Conservation (phyloP, 495 filamentous ascomycete genomes). For the Penicillium cinerascens region DNA sequence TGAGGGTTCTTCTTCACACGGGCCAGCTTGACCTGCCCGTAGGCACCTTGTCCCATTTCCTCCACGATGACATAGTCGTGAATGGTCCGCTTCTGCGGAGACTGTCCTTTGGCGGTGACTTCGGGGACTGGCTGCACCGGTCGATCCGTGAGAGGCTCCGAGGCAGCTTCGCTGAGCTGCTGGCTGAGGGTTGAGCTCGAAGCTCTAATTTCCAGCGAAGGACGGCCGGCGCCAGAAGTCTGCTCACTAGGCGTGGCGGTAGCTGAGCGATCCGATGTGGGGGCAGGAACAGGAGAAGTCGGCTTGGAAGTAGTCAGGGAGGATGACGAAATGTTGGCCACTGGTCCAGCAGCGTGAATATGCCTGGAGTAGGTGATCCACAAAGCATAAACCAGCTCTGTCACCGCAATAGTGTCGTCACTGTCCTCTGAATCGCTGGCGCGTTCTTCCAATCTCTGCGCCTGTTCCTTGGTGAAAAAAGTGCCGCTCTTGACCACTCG, state of each 20-base stretch:
- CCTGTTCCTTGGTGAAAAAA: slow-evolving; percentile 41
- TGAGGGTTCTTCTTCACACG: slow-evolving; percentile 71
- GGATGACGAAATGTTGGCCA: slow-evolving; percentile 46
- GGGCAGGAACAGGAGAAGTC: slow-evolving; percentile 13
- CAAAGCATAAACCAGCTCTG: slow-evolving; percentile 87
- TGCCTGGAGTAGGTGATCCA: slow-evolving; percentile 97
- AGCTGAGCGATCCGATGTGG: slow-evolving; percentile 2
- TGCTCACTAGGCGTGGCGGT: background rate
- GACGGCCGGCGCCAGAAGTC: slow-evolving; percentile 10
- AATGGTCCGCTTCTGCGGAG: slow-evolving; percentile 69
- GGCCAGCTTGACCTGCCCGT: slow-evolving; percentile 96
- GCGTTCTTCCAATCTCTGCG: slow-evolving; percentile 32
- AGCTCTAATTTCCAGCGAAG: slow-evolving; percentile 27
- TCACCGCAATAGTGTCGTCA: slow-evolving; percentile 44
- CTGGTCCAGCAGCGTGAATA: slow-evolving; percentile 68
- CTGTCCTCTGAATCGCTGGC: slow-evolving; percentile 35
- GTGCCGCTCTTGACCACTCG: slow-evolving; percentile 87
- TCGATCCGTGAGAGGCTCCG: slow-evolving; percentile 46
- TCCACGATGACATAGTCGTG: slow-evolving; percentile 89
- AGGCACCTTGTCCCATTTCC: slow-evolving; percentile 98
- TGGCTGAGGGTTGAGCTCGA: slow-evolving; percentile 71
- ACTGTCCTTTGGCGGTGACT: slow-evolving; percentile 31
- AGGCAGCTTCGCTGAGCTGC: slow-evolving; percentile 71
- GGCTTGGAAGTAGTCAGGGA: slow-evolving; percentile 18
- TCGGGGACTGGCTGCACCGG: slow-evolving; percentile 42